Base-by-base conservation (phyloP, 2,329 filamentous ascomycete genomes). In the Tolypocladium tundrense region DNA sequence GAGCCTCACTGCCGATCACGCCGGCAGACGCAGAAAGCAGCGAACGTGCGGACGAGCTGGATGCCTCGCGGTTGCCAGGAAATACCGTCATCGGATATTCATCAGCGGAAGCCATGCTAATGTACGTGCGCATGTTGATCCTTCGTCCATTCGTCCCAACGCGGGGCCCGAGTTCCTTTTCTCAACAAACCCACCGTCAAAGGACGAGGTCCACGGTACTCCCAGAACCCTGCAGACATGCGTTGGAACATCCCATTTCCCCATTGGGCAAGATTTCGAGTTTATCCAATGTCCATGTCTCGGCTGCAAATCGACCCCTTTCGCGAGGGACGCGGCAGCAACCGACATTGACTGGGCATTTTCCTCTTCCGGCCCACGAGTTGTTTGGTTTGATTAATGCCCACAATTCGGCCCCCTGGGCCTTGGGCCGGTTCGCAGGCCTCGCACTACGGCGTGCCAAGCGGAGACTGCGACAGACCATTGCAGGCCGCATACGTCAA, bases 361-460 rank as follows among this genome's bases (percentile, higher is more conserved):
- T 53, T 53, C 53, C 53, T 48, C 54, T 41, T 50, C 19, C 40
- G n/a, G 39, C 21, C 42, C 52, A 50, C 31, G 24, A 35, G 21
- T 24, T 13, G 14, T 41, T 54, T 40, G 57, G 51, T 58, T 60
- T 60, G 57, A 58, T 58, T 57, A 57, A 58, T 58, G 42, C 54
- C 57, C 59, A 56, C 57, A 33, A 41, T 54, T 54, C 10, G 4
- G 27, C 31, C 24, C 45, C 55, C 16, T 51, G 42, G 19, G n/a
- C 21, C 43, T 21, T 51, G 42, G 24, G n/a, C 21, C 43, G 37
- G 13, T 11, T 13, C 21, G 35, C 31, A 16, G 41, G 33, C 21
- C 35, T 41, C 53, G 53, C 53, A n/a, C 45, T 21, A 35, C 19
- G 45, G 16, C 39, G n/a, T 21, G 48, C 55, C 48, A 57, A 42